These are phyloP conservation scores for Blastobotrys elegans DNA, from an alignment of 1,139 yeast species.

Conservation along the genomic window DNA sequence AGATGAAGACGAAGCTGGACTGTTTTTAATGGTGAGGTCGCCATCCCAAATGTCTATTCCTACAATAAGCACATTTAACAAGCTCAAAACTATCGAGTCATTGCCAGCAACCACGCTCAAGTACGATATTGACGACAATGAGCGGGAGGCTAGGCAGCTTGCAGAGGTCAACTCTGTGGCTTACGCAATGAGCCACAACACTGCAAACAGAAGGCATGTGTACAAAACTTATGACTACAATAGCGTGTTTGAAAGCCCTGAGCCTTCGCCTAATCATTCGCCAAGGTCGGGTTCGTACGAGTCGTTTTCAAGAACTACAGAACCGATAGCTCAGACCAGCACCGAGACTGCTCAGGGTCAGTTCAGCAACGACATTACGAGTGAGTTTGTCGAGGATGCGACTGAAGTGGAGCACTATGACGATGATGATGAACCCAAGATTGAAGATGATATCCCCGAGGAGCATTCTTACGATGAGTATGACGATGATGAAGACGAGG, in stretches of 20 bases:
- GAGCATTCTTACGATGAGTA: background rate
- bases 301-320: conserved; percentile 11
- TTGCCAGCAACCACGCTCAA: conserved; percentile 80
- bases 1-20: conserved; percentile 65
- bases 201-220: conserved; percentile 69
- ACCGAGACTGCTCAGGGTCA: conserved; percentile 25
- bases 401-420: background rate
- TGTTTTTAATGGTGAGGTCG: conserved; percentile 50
- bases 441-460: no score
- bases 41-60: conserved; percentile 35
- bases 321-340: conserved; percentile 13
- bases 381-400: conserved; percentile 17
- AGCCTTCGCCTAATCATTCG: conserved; percentile 24
- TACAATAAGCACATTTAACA: conserved; percentile 18
- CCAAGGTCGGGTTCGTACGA: conserved; percentile 18
- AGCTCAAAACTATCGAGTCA: conserved; percentile 51
- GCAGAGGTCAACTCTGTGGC: conserved; percentile 30
- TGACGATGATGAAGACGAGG: background rate
- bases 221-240: conserved; percentile 78
- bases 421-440: background rate
- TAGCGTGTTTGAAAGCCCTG: conserved; percentile 52
- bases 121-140: conserved; percentile 71
- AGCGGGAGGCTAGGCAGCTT: conserved; percentile 50
- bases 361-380: conserved; percentile 13
- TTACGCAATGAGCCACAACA: conserved; percentile 66